Evolutionary conservation across 192 early-diverging fungal genomes (phyloP), one percentile per base, ranked within the genome.

Genomic region (Diversispora epigaea): DNA sequence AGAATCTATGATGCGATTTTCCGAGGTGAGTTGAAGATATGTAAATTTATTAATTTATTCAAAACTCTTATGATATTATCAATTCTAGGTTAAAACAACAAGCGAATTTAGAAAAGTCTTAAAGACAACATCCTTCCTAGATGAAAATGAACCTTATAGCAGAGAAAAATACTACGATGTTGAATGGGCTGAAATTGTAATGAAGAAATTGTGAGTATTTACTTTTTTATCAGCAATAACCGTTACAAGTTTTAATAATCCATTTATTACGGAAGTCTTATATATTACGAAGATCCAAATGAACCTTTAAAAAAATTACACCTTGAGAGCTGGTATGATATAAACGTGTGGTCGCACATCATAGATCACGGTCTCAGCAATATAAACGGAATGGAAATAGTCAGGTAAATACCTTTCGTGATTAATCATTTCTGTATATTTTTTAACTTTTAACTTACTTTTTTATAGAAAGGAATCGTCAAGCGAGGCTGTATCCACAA

Each of bases 321-420:
- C 69, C 47, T 76, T n/a, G 56, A 76, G 47, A 21, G 39, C 44
- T 76, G 75, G 56, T 68, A 76, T 60, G 67, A 76, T 6, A 69
- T 70, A 19, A 76, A 76, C 69, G 57, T 76, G 19, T 76, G 75
- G 55, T 76, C 75, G 22, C 67, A 66, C 19, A 76, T 76, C 41
- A 22, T 76, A 25, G 63, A 76, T 76, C 74, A 76, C 21, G 74
- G 25, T 67, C 47, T 76, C 49, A n/a, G 40, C 21, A 63, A 76
- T 66, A 21, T 76, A 43, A 52, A 52, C 56, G 45, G 74, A 67
- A 76, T 66, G 64, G 64, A 67, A 46, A 49, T 57, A 49, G 74
- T 67, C 10, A 64, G 74, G 74, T 76, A n/a, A n/a, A n/a, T n/a
- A n/a, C n/a, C n/a, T n/a, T n/a, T n/a, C n/a, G n/a, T n/a, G n/a